A percentile compares a stretch with the other conserved stretches of the same genome.
These are phyloP conservation scores for Fusarium sp. DNA, from an alignment of 2,329 filamentous ascomycete genomes.

Conservation along the genomic window DNA sequence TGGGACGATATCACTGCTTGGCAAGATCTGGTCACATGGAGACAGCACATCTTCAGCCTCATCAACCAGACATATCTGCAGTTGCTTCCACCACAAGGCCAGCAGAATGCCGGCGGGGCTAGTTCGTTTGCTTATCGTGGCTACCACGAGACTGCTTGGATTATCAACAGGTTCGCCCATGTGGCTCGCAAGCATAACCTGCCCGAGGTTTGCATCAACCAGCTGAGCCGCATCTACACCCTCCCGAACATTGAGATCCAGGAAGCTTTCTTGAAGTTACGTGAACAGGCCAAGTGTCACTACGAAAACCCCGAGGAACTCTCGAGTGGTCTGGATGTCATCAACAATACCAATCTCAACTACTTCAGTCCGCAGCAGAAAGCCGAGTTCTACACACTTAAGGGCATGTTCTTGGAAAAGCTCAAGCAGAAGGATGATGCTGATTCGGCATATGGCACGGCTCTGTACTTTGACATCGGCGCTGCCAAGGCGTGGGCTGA, in stretches of 20 bases:
- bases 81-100: slow-evolving; percentile 79
- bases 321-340: slow-evolving; percentile 92
- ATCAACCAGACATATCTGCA: slow-evolving; percentile 95
- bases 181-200: slow-evolving; percentile 97
- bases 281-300: slow-evolving; percentile 99
- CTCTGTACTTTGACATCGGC: slow-evolving; percentile 94
- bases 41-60: slow-evolving; percentile 97
- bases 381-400: slow-evolving; percentile 98
- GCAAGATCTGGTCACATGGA: slow-evolving; percentile 99
- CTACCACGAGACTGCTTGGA: slow-evolving; percentile 99
- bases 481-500: slow-evolving; percentile 98
- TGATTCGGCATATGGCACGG: slow-evolving; percentile 92
- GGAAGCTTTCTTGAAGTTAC: slow-evolving; percentile 95
- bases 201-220: slow-evolving; percentile 95
- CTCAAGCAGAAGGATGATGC: slow-evolving; percentile 90
- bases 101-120: slow-evolving; percentile 83
- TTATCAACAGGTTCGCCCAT: slow-evolving; percentile 98
- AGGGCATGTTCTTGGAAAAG: slow-evolving; percentile 99
- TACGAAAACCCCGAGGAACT: slow-evolving; percentile 96
- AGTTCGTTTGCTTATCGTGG: slow-evolving; percentile 92
- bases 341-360: slow-evolving; percentile 99
- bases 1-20: slow-evolving; percentile 99
- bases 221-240: slow-evolving; percentile 97
- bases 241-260: slow-evolving; percentile 99
- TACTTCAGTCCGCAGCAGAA: slow-evolving; percentile 98